These are phyloP conservation scores for Phytophthora brassicae DNA, from an alignment of 352 stramenopile species.

Conservation along the genomic window DNA sequence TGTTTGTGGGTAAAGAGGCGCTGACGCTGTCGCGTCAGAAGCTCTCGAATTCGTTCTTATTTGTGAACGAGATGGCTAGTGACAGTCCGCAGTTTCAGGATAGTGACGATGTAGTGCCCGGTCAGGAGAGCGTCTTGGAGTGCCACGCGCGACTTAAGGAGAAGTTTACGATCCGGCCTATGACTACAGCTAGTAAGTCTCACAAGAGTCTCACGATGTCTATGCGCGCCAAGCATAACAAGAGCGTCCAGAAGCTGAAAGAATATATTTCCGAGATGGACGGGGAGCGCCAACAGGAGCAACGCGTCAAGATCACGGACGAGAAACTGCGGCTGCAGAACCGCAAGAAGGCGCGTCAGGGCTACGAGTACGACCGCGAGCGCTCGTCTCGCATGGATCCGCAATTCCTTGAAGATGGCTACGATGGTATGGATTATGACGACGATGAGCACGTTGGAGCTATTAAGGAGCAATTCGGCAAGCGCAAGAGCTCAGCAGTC, in stretches of 20 bases:
- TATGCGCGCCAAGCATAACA: slow-evolving; percentile 89
- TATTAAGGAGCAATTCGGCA: slow-evolving; percentile 85
- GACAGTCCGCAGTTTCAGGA: slow-evolving; percentile 68
- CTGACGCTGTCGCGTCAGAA: slow-evolving; percentile 83
- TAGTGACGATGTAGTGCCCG: slow-evolving; percentile 55
- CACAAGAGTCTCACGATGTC: slow-evolving; percentile 89
- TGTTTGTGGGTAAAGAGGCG: slow-evolving; percentile 85
- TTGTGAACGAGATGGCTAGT: slow-evolving; percentile 76
- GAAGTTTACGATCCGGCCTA: slow-evolving; percentile 88
- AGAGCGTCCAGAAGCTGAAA: slow-evolving; percentile 85
- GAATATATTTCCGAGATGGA: slow-evolving; percentile 86
- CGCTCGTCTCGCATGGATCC: slow-evolving; percentile 78
- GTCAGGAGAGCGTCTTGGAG: slow-evolving; percentile 81
- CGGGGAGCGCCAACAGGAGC: slow-evolving; percentile 79
- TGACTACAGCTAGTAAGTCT: slow-evolving; percentile 81
- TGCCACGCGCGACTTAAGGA: slow-evolving; percentile 79
- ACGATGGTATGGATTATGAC: slow-evolving; percentile 78
- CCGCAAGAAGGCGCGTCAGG: slow-evolving; percentile 84
- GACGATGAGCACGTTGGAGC: slow-evolving; percentile 82
- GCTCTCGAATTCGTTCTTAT: slow-evolving; percentile 87
- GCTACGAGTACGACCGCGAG: slow-evolving; percentile 78
- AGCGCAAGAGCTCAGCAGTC: slow-evolving; percentile 40
- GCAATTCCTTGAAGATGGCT: slow-evolving; percentile 81
- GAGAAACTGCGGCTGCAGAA: slow-evolving; percentile 83
- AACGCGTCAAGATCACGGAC: slow-evolving; percentile 85